Conservation (phyloP, 176 grass and related monocot genomes). For the Ananas comosus region DNA sequence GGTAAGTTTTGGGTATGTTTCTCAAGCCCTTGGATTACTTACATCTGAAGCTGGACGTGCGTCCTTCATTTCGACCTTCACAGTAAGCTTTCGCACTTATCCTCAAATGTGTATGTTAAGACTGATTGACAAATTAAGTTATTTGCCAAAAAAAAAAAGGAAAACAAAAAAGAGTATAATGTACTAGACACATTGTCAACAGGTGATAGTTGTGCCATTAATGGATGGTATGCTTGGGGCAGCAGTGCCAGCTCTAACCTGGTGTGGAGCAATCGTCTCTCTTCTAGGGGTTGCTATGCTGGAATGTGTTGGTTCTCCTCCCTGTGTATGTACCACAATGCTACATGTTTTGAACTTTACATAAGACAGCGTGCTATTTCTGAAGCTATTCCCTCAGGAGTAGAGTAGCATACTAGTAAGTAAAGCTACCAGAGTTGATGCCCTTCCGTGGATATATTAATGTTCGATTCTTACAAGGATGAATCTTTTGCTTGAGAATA, state of each 20-base stretch:
- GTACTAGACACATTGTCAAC: conserved; percentile 16
- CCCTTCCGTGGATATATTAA: no score
- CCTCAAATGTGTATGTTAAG: background rate
- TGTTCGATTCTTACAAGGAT: no score
- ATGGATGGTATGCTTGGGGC: conserved; percentile 75
- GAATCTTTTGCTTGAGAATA: no score
- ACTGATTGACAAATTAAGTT: background rate
- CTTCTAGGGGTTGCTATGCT: conserved; percentile 61
- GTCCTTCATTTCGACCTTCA: conserved; percentile 82
- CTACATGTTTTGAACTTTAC: no score
- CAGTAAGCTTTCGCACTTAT: conserved; percentile 28
- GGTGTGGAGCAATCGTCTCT: conserved; percentile 58
- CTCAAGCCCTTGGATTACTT: conserved; percentile 71
- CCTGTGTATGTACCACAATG: conserved; percentile 55
- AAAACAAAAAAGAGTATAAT: background rate
- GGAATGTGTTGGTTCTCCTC: conserved; percentile 68
- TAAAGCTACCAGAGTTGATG: no score
- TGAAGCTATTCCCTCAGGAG: no score
- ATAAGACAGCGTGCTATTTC: no score
- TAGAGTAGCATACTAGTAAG: no score
- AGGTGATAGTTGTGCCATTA: conserved; percentile 89
- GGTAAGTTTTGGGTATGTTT: conserved; percentile 73
- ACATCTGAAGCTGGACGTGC: conserved; percentile 80
- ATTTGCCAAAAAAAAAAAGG: background rate
- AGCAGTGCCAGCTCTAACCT: conserved; percentile 52